These are phyloP conservation scores for Colletotrichum tropicale DNA, from an alignment of 2,329 filamentous ascomycete species.

Conservation along the genomic window DNA sequence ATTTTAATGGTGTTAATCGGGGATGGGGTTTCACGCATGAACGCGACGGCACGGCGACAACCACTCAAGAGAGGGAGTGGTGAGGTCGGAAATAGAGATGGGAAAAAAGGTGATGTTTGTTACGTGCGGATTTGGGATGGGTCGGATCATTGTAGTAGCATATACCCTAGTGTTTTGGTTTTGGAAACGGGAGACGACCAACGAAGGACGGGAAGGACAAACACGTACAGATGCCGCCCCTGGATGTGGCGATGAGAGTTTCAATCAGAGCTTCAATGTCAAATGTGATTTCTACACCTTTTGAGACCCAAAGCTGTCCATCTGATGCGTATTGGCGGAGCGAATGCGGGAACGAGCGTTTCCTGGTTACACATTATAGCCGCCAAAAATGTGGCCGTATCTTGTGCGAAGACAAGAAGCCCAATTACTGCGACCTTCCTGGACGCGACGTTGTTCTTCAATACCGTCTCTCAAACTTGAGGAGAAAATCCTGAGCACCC, in stretches of 20 bases:
- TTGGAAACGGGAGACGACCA: background rate
- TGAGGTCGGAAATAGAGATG: background rate
- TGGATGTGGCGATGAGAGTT: background rate
- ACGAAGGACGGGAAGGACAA: background rate
- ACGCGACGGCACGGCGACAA: background rate
- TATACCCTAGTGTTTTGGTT: slow-evolving; percentile 19
- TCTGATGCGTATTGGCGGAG: background rate
- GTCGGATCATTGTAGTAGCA: background rate
- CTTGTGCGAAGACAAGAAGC: background rate
- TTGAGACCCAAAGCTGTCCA: too few relatives aligned
- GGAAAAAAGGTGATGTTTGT: background rate
- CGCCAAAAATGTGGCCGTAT: background rate
- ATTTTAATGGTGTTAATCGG: slow-evolving; percentile 5
- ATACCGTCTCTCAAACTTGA: background rate
- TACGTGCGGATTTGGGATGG: background rate
- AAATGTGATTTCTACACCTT: background rate
- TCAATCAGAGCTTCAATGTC: background rate
- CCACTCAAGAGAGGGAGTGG: background rate
- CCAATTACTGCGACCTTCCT: background rate
- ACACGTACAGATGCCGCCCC: background rate
- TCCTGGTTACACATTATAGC: background rate
- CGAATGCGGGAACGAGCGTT: background rate
- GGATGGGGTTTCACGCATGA: background rate
- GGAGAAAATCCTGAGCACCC: background rate
- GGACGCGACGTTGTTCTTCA: background rate